phyloP scores from a whole-genome alignment of 768 basidiomycete genomes.

The Leccinum truebloodii region DNA sequence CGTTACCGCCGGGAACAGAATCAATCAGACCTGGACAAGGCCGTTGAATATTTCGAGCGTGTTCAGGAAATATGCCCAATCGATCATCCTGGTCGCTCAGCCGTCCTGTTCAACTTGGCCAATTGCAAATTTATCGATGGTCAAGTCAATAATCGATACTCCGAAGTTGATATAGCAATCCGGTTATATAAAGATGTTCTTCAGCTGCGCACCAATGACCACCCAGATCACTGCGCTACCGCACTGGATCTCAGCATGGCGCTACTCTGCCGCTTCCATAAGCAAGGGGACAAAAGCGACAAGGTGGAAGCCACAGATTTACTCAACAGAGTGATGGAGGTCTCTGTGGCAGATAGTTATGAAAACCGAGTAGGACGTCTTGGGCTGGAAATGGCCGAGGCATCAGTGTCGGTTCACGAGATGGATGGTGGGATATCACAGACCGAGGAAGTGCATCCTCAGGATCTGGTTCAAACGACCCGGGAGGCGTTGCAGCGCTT shows the following conservation, averaged over 20 bases:
- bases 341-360: background rate
- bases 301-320: background rate
- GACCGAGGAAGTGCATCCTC: background rate
- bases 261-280: background rate
- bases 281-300: background rate
- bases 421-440: background rate
- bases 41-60: background rate
- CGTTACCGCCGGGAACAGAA: background rate
- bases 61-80: no score
- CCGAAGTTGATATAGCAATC: background rate
- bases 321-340: background rate
- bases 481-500: background rate
- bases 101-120: background rate
- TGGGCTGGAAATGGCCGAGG: background rate
- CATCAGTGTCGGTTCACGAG: background rate
- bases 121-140: background rate
- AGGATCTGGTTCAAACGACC: background rate
- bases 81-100: no score
- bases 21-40: background rate
- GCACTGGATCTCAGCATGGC: background rate
- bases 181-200: background rate
- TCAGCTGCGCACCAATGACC: background rate
- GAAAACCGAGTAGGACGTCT: background rate
- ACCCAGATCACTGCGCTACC: background rate
- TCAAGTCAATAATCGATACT: background rate